Conservation (phyloP, 2,329 filamentous ascomycete species). For the Fusarium sp. region DNA sequence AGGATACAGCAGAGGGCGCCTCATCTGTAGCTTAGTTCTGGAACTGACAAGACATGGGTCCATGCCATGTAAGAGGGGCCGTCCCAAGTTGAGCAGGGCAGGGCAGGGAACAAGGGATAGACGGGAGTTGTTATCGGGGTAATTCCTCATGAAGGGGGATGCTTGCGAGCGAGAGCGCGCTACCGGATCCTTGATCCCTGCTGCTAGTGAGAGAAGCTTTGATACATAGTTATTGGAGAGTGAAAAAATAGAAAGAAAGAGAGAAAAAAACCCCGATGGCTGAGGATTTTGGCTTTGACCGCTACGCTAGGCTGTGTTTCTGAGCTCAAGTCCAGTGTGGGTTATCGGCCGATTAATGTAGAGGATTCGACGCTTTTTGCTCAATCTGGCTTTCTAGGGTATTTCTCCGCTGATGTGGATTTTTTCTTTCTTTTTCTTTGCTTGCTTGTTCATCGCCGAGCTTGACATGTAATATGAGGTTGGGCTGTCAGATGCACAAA, state of each 20-base stretch:
- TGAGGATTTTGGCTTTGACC: conserved; percentile 6
- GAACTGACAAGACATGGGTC: conserved; percentile 21
- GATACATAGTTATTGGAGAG: not conserved
- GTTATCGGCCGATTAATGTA: conserved; percentile 24
- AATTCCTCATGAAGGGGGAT: conserved; percentile 32
- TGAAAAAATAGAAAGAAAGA: conserved; percentile 1
- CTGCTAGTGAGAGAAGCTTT: not conserved
- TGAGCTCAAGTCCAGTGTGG: conserved; percentile 19
- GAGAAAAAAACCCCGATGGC: conserved; percentile 7
- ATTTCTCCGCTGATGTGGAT: conserved; percentile 12
- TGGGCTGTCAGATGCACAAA: not conserved
- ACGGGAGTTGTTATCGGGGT: conserved; percentile 27
- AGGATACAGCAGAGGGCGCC: conserved; percentile 3
- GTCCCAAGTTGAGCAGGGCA: conserved; percentile 3
- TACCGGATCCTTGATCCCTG: conserved; percentile 7
- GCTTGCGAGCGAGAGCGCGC: conserved; percentile 34
- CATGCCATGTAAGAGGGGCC: conserved; percentile 18
- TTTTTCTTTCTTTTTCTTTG: not conserved
- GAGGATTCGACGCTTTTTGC: not conserved
- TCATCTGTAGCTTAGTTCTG: conserved; percentile 1
- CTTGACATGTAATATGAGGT: not conserved
- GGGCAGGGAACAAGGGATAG: conserved; percentile 22
- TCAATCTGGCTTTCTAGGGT: conserved; percentile 16
- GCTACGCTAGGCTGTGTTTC: conserved; percentile 17
- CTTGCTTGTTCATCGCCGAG: not conserved